These are phyloP conservation scores for Polyplosphaeria fusca DNA, from an alignment of 495 filamentous ascomycete genomes.

Conservation along the genomic window DNA sequence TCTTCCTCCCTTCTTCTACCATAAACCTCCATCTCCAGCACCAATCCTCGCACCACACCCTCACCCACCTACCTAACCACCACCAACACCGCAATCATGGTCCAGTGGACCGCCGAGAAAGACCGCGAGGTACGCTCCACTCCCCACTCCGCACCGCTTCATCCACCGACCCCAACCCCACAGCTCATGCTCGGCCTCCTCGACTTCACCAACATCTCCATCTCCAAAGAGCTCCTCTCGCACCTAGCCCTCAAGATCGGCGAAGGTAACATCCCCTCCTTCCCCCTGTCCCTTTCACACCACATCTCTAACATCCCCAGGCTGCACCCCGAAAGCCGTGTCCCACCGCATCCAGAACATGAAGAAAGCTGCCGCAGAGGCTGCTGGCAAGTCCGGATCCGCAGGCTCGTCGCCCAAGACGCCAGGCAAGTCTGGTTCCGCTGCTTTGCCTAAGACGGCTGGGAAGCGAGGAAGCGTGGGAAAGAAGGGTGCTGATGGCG, in stretches of 20 bases:
- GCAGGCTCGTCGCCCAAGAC: neutral
- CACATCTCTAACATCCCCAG: neutral
- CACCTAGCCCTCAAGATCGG: slow-evolving; percentile 2
- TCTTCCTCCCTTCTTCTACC: too few species aligned
- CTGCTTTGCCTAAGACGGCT: neutral
- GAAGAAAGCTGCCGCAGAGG: neutral
- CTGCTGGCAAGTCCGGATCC: neutral
- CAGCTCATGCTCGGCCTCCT: slow-evolving; percentile 5
- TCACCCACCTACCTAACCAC: neutral
- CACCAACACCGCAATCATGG: neutral
- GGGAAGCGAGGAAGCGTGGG: neutral
- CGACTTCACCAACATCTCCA: neutral
- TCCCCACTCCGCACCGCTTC: neutral
- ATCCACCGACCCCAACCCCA: neutral
- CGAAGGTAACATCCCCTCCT: neutral
- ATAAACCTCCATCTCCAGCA: neutral
- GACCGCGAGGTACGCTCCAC: slow-evolving; percentile 4
- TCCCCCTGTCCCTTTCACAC: too few species aligned
- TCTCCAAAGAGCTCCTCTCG: neutral
- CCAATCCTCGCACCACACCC: neutral
- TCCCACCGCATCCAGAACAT: slow-evolving; percentile 8
- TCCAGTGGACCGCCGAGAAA: slow-evolving; percentile 7
- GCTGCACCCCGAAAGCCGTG: slow-evolving; percentile 15
- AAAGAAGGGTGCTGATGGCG: neutral
- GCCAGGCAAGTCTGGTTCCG: neutral